Percentiles rank a stretch among this genome's conserved stretches.
These are phyloP conservation scores for Seiridium cupressi DNA, from an alignment of 2,329 filamentous ascomycete genomes.

Conservation along the genomic window DNA sequence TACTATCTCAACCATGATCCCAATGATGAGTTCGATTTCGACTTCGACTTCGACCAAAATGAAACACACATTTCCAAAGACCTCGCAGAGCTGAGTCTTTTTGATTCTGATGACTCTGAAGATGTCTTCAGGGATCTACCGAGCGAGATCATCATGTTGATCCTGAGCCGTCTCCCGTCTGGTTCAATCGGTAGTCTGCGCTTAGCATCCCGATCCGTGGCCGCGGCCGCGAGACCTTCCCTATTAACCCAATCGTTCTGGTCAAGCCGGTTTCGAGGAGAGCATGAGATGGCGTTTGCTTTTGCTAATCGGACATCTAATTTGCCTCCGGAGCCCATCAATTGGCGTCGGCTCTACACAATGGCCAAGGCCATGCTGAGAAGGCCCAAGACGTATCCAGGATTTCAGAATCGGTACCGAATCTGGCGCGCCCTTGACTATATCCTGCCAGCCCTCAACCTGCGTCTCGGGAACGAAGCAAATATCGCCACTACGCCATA, in stretches of 20 bases:
- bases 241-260: slow-evolving; percentile 18
- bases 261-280: slow-evolving; percentile 16
- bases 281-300: slow-evolving; percentile 18
- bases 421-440: slow-evolving; percentile 15
- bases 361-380: slow-evolving; percentile 14
- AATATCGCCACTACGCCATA: slow-evolving; percentile 7
- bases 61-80: neutral
- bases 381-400: slow-evolving; percentile 10
- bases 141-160: slow-evolving; percentile 16
- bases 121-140: slow-evolving; percentile 17
- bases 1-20: slow-evolving; percentile 15
- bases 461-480: slow-evolving; percentile 14
- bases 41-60: slow-evolving; percentile 8
- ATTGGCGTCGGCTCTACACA: slow-evolving; percentile 19
- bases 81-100: neutral
- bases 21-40: slow-evolving; percentile 14
- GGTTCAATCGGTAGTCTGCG: slow-evolving; percentile 14
- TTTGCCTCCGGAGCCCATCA: slow-evolving; percentile 9
- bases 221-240: slow-evolving; percentile 11
- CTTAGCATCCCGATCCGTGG: slow-evolving; percentile 15
- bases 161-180: slow-evolving; percentile 14
- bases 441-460: slow-evolving; percentile 10
- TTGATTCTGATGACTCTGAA: neutral
- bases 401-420: slow-evolving; percentile 16
- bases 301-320: slow-evolving; percentile 13